Evolutionary conservation across 2,329 filamentous ascomycete genomes (phyloP), one percentile per base, ranked within the genome.

Genomic region (Paracoccidioides lutzii): DNA sequence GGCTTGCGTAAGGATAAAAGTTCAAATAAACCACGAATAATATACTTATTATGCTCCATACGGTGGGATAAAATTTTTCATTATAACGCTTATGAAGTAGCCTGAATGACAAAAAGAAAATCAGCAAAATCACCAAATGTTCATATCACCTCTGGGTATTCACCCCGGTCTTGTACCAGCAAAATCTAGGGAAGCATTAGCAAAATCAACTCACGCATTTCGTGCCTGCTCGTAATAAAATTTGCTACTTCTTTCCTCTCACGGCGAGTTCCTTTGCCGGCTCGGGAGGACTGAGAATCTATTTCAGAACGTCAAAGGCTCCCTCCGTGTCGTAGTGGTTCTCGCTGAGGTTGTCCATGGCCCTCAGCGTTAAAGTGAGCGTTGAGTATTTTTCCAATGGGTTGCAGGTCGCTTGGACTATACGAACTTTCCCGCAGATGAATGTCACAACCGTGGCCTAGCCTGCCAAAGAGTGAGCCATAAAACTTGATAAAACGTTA

Each of bases 261-360:
- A 54, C 14, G 30, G 50, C n/a, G 22, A 56, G 50, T 15, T 52
- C 54, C 40, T 45, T 52, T 6, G 57, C 43, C 43, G 54, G 44
- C 40, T 59, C 53, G 8, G 57, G 55, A 41, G 59, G 57, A 44
- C 59, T 54, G 9, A 60, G 54, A 44, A 59, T 59, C 59, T 57
- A 59, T 48, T 60, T 46, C 53, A 60, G 4, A 42, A 57, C 32
- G 8, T 56, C 45, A 52, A 52, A 54, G 14, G 53, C 58, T 37
- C 45, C 22, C 9, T 55, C n/a, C 45, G 56, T 53, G 53, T 59
- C 35, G 33, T 60, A 59, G n/a, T 22, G 49, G 6, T 57, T 42
- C 8, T 41, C 40, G 40, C 44, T 40, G 8, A 60, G 55, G 37
- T 54, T 46, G 52, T 59, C 57, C 15, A 57, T 42, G 46, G 45